Base-by-base conservation (phyloP, 2,329 filamentous ascomycete genomes). In the Pestalotiopsis sp. region DNA sequence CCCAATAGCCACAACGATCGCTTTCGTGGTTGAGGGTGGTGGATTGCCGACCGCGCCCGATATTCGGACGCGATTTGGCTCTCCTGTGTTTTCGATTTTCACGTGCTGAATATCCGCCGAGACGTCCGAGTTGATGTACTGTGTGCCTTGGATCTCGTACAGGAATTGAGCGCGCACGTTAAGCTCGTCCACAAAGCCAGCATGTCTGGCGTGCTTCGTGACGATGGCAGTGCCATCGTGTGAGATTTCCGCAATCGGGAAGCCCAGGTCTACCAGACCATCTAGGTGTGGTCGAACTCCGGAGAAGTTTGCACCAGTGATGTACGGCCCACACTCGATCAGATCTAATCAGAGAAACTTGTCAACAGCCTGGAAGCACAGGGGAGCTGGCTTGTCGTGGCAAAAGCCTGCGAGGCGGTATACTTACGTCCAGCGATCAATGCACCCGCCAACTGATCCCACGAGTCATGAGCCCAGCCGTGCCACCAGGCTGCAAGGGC, bases 81-180 rank as follows among this genome's bases (percentile, higher is more conserved):
- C 61, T n/a, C 59, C 59, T 9, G 23, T 64, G n/a, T 64, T 41
- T 7, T 75, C 77, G 62, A 81, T 74, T 12, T 68, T 64, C 13
- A 81, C 68, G 61, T 77, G 68, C 4, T 71, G 70, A 20, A 79
- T 72, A 65, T 77, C 66, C 0, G 81, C 82, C 9, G 80, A 80
- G 0, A 84, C 81, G 66, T 85, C 83, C 0, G 80, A 80, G 36
- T 85, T 84, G 14, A 83, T 66, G 66, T 85, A 85, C 0, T 81
- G 67, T 4, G 82, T 80, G 0, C 83, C 83, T 20, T 85, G 83
- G 23, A 85, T 73, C 66, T 85, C 83, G 58, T 85, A 85, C 4
- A 85, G 71, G 2, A 85, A 75, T 67, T 85, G 83, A 0, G 74
- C 76, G 0, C 73, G 78, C 27, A 74, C 74, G 0, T 77, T 81